phyloP scores from a whole-genome alignment of 768 basidiomycete species.

The Lentinus tigrinus region DNA sequence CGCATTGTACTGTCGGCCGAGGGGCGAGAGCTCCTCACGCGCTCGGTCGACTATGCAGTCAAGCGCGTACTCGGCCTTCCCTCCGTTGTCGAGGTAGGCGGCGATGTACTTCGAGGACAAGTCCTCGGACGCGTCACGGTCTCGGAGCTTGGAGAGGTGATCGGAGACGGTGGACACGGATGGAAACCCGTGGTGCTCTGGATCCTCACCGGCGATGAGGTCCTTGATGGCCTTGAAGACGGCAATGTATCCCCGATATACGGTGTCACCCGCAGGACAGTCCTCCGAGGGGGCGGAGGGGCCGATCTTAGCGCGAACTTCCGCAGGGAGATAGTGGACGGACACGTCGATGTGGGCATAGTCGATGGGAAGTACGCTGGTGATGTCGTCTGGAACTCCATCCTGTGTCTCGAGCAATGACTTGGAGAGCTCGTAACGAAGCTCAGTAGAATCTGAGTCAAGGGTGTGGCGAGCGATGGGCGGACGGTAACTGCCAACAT shows the following conservation, averaged over 20 bases:
- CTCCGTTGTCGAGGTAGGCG: conserved; percentile 28
- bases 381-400: conserved; percentile 6
- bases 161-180: conserved; percentile 13
- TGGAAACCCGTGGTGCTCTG: conserved; percentile 12
- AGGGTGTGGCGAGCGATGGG: neutral
- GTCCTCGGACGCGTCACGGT: neutral
- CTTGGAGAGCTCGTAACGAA: conserved; percentile 9
- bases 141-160: conserved; percentile 1
- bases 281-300: neutral
- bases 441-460: neutral
- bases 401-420: conserved; percentile 11
- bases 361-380: conserved; percentile 8
- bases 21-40: conserved; percentile 25
- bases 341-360: conserved; percentile 12
- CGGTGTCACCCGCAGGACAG: conserved; percentile 10
- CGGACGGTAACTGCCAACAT: neutral
- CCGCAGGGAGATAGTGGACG: conserved; percentile 10
- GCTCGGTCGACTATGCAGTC: conserved; percentile 30
- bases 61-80: conserved; percentile 27
- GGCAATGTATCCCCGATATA: conserved; percentile 30
- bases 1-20: conserved; percentile 24
- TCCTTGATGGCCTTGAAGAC: conserved; percentile 23
- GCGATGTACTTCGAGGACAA: conserved; percentile 9
- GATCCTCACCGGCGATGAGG: conserved; percentile 15
- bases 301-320: conserved; percentile 9